Base-by-base conservation (phyloP, 768 basidiomycete species). In the Naematelia aurantialba region DNA sequence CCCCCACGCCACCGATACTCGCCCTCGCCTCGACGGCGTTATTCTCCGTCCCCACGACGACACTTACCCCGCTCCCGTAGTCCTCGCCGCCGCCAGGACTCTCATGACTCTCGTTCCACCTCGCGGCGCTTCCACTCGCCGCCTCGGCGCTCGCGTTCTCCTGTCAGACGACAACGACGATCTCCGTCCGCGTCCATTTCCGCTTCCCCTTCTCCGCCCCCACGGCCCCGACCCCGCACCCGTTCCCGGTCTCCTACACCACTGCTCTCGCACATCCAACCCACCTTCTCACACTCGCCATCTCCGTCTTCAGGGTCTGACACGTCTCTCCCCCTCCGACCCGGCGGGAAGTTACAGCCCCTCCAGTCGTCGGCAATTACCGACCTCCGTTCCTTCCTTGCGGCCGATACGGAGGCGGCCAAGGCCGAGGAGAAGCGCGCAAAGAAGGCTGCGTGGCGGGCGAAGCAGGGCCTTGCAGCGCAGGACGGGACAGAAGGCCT, bases 371-470 rank as follows among this genome's bases (percentile, higher is more conserved):
- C 89, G 22, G 82, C 84, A 5, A 68, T 93, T 17, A 89, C 89
- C 30, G 91, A 89, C 14, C 88, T 94, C 74, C 83, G 84, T 52
- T 88, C 89, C 26, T 81, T 96, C 60, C 79, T 97, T 39, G 87
- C 85, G 4, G 83, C 88, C 80, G 88, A 91, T 62, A 80, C 84
- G 39, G 86, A 83, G 14, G 83, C 82, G 4, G 84, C 83, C 62
- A 82, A 83, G 58, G 81, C 81, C 13, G 83, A 86, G 56, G 89
- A 89, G 73, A 81, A 86, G 63, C 83, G 81, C 63, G 85, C 87
- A 62, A 81, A 83, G 56, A 91, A 89, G 74, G 87, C 89, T 4
- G 66, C 69, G 44, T 79, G 78, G 78, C 51, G 76, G 24, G 67
- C 67, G 10, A 62, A 62, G 45, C 73, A 78, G 56, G 78, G 78